These are phyloP conservation scores for Arthrobotrys conoides DNA, from an alignment of 2,329 filamentous ascomycete genomes.

Conservation along the genomic window DNA sequence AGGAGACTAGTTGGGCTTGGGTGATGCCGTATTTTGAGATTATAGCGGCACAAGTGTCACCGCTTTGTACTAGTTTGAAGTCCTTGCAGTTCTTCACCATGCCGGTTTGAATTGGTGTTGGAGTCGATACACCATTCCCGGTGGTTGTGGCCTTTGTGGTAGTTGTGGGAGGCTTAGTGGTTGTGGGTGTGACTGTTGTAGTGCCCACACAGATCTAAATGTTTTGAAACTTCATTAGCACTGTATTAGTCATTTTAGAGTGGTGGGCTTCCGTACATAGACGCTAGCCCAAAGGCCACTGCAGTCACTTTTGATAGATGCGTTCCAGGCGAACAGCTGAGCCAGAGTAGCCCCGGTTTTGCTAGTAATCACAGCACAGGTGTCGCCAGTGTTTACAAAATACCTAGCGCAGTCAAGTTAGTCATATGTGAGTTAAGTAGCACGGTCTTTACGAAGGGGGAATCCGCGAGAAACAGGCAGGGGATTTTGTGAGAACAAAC, in stretches of 20 bases:
- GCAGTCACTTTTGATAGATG: constrained; percentile 3
- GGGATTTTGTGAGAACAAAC: neutral
- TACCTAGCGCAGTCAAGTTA: neutral
- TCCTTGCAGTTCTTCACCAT: constrained; percentile 7
- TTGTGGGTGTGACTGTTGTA: neutral
- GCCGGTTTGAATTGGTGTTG: constrained; percentile 1
- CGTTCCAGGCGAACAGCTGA: neutral
- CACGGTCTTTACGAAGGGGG: too few relatives aligned
- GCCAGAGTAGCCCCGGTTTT: constrained; percentile 13
- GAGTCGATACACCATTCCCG: constrained; percentile 4
- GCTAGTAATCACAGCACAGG: neutral
- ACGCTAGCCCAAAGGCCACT: constrained; percentile 8
- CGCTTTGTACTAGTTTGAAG: constrained; percentile 1
- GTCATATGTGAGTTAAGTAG: too few relatives aligned
- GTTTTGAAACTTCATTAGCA: neutral
- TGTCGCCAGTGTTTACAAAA: constrained; percentile 5
- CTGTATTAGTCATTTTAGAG: too few relatives aligned
- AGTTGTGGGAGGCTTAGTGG: constrained; percentile 1
- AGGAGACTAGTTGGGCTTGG: neutral
- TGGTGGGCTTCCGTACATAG: neutral
- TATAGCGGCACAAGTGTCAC: constrained; percentile 26
- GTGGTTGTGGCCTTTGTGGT: constrained; percentile 8
- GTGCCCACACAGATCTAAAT: neutral
- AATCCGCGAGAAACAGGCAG: neutral
- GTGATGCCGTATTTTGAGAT: constrained; percentile 5